Evolutionary conservation across 306 rosid genomes (phyloP).

Genomic region (Prunus mongolica): DNA sequence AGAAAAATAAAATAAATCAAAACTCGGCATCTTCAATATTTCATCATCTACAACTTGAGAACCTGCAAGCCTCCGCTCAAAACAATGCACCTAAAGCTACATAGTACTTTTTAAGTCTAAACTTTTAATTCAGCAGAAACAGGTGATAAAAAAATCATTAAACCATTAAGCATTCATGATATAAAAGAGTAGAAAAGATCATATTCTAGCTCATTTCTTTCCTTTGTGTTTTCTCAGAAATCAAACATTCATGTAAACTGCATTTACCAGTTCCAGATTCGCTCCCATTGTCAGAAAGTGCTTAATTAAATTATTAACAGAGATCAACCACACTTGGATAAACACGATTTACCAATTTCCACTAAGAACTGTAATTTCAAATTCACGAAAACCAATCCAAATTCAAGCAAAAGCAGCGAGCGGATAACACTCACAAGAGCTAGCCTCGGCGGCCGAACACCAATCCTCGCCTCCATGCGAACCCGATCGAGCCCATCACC

Average conservation of each 20-base stretch:
- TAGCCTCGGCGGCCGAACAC: constrained; percentile 70
- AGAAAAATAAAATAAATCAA: neutral
- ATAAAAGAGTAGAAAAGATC: neutral
- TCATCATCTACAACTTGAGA: neutral
- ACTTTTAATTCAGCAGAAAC: neutral
- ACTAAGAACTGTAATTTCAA: neutral
- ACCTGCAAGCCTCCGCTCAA: neutral
- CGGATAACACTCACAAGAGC: constrained; percentile 69
- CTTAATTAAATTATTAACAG: neutral
- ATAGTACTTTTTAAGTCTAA: neutral
- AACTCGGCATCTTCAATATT: neutral
- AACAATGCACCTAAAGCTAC: neutral
- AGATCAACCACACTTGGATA: neutral
- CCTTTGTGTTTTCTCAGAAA: neutral
- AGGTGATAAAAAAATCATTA: neutral
- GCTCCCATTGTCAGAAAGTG: neutral
- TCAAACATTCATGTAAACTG: neutral
- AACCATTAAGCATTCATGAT: neutral
- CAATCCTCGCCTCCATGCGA: constrained; percentile 54
- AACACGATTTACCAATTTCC: neutral
- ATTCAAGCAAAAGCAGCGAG: constrained; percentile 8
- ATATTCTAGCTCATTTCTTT: neutral
- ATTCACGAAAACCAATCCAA: neutral
- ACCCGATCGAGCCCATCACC: constrained; percentile 62
- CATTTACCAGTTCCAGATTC: neutral